phyloP scores from a whole-genome alignment of 352 stramenopile genomes.

The Elongisporangium anandrum region DNA sequence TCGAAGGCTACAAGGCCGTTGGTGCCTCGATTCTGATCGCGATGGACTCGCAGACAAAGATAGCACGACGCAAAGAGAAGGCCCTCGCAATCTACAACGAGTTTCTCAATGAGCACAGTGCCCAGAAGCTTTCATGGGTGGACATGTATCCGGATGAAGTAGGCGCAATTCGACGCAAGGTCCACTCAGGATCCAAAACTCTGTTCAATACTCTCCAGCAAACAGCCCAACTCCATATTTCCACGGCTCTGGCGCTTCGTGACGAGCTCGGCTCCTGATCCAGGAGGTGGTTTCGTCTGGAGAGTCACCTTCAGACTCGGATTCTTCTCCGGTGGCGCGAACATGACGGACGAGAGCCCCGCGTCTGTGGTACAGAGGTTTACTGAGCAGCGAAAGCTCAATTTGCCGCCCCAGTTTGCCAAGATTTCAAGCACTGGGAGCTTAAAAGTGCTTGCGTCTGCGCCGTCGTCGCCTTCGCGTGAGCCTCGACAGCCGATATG shows the following conservation, averaged over 20 bases:
- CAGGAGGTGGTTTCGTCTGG: background rate
- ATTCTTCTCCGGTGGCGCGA: background rate
- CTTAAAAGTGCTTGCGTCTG: conserved; percentile 4
- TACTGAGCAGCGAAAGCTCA: conserved; percentile 9
- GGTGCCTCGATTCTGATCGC: conserved; percentile 26
- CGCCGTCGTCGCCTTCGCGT: background rate
- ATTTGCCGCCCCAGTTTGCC: background rate
- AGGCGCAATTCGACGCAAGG: conserved; percentile 15
- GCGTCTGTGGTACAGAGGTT: conserved; percentile 14
- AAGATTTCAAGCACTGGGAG: background rate
- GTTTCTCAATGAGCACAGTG: conserved; percentile 23
- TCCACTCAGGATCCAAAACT: conserved; percentile 20
- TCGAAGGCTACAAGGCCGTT: conserved; percentile 52
- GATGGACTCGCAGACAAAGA: conserved; percentile 28
- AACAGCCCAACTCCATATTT: conserved; percentile 45
- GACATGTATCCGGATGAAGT: conserved; percentile 49
- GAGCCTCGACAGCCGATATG: conserved; percentile 15
- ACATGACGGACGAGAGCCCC: background rate
- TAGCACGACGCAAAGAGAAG: conserved; percentile 28
- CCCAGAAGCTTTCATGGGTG: conserved; percentile 30
- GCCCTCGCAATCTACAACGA: conserved; percentile 41
- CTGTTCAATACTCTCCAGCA: conserved; percentile 59
- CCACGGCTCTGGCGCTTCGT: conserved; percentile 17
- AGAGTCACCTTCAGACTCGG: background rate
- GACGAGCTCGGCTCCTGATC: conserved; percentile 1